Percentiles rank a stretch among this genome's conserved stretches.
Evolutionary conservation across 192 early-diverging fungal species (phyloP).

Genomic region (Entophlyctis luteolus): DNA sequence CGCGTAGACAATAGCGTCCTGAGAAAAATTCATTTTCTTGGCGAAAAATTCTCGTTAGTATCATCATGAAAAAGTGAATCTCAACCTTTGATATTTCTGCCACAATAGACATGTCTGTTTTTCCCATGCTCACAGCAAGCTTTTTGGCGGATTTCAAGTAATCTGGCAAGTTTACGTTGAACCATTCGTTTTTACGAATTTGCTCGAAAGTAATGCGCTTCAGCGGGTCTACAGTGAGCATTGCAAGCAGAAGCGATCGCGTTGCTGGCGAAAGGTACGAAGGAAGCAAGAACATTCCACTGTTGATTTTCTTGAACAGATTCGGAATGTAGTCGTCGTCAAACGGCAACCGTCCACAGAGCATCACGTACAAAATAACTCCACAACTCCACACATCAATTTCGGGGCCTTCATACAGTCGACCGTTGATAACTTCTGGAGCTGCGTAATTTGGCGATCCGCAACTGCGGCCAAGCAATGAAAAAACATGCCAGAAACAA

Average conservation of each 20-base stretch:
- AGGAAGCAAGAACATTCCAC: constrained; percentile 89
- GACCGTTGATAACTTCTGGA: constrained; percentile 69
- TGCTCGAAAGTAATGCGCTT: constrained; percentile 91
- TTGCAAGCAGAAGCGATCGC: constrained; percentile 75
- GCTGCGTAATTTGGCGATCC: constrained; percentile 52
- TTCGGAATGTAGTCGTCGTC: constrained; percentile 92
- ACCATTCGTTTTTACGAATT: constrained; percentile 86
- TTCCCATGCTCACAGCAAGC: constrained; percentile 55
- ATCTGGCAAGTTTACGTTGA: constrained; percentile 83
- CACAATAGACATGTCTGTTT: constrained; percentile 78
- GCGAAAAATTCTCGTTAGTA: not conserved
- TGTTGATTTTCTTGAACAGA: constrained; percentile 87
- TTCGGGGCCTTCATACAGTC: constrained; percentile 85
- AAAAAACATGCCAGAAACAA: not conserved
- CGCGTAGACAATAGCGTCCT: constrained; percentile 67
- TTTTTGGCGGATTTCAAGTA: constrained; percentile 83
- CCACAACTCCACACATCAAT: constrained; percentile 99
- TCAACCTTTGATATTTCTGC: constrained; percentile 69
- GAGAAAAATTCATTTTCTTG: constrained; percentile 72
- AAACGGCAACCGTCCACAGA: constrained; percentile 91
- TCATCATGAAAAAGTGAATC: not conserved
- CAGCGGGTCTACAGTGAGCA: constrained; percentile 94
- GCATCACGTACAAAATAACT: constrained; percentile 94
- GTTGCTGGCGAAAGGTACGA: constrained; percentile 80
- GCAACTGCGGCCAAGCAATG: not conserved